phyloP scores from a whole-genome alignment of 2,329 filamentous ascomycete genomes.

The Proliferodiscus dingleyae region DNA sequence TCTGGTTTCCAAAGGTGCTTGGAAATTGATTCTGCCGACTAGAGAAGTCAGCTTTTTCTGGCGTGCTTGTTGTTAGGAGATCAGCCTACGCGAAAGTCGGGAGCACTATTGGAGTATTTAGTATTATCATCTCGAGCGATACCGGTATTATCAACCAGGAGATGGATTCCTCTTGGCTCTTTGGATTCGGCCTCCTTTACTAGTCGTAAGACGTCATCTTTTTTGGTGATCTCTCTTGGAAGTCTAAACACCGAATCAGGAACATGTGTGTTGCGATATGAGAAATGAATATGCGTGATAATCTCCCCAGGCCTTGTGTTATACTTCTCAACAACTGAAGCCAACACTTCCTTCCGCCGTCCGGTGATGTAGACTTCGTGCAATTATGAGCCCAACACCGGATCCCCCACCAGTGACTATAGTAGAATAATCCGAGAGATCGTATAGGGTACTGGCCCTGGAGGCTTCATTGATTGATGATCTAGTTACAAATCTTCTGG shows the following conservation, averaged over 20 bases:
- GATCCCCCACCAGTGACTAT: slow-evolving; percentile 19
- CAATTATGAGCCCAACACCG: slow-evolving; percentile 30
- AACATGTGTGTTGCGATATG: background rate
- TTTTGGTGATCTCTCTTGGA: slow-evolving; percentile 53
- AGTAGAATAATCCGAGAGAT: slow-evolving; percentile 17
- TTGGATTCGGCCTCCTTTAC: slow-evolving; percentile 47
- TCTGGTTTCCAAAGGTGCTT: slow-evolving; percentile 45
- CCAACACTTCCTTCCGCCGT: slow-evolving; percentile 30
- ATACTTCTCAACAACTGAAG: slow-evolving; percentile 39
- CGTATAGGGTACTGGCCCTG: slow-evolving; percentile 23
- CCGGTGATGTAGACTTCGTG: slow-evolving; percentile 25
- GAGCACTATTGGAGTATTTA: slow-evolving; percentile 42
- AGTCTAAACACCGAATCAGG: slow-evolving; percentile 25
- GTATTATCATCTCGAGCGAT: slow-evolving; percentile 50
- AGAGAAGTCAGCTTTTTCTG: too few species aligned
- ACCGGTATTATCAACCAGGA: slow-evolving; percentile 54
- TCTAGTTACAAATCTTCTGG: slow-evolving; percentile 14
- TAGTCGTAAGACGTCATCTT: slow-evolving; percentile 50
- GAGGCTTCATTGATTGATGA: slow-evolving; percentile 14
- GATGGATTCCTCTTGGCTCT: slow-evolving; percentile 51
- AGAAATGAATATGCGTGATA: slow-evolving; percentile 24
- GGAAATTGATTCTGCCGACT: slow-evolving; percentile 40
- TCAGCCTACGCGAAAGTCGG: slow-evolving; percentile 40
- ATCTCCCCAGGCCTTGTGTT: slow-evolving; percentile 41
- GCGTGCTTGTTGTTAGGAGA: too few species aligned